Base-by-base conservation (phyloP, 352 stramenopile genomes). In the Peronospora belbahrii region DNA sequence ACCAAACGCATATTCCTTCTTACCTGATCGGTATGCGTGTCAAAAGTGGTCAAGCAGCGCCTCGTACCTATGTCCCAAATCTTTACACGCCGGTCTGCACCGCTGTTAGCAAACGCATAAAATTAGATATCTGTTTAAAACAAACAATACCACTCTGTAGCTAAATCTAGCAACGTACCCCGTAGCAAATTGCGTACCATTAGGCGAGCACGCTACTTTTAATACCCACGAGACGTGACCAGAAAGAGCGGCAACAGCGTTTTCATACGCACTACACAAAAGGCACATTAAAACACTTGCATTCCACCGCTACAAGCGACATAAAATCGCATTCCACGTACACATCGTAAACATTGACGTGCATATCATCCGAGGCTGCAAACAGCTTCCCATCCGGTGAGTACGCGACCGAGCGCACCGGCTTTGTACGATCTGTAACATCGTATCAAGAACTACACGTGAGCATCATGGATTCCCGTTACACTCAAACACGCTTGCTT, bases 321-420 rank as follows among this genome's bases (percentile, higher is more conserved):
- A 44, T 24, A n/a, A 48, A 49, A 19, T 18, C 11, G 36, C n/a
- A 20, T 10, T 18, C 4, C 28, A 80, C 83, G 63, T 76, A 95
- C 83, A 91, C 74, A 59, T 96, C 86, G 59, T 96, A 95, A 46
- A 96, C 75, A 43, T 95, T 96, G 48, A 96, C 59, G 42, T 94
- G 76, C 81, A 94, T 94, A 51, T 96, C 86, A 65, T 96, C 86
- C 2, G 83, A 95, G 4, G 85, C 86, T 4, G 78, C 83, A 60
- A 90, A 92, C 15, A 96, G 62, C 41, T 83, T 92, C 24, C 85
- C 85, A 42, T 95, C 83, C 8, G 68, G 62, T 13, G 81, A 85
- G 52, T 93, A 96, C 17, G 74, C 66, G 19, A 96, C 61, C 22
- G 78, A 92, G 4, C 86, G 81, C 43, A 96, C 83, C 19, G 86